Evolutionary conservation across 495 filamentous ascomycete species (phyloP).

Genomic region (Penicillium flavigenum): DNA sequence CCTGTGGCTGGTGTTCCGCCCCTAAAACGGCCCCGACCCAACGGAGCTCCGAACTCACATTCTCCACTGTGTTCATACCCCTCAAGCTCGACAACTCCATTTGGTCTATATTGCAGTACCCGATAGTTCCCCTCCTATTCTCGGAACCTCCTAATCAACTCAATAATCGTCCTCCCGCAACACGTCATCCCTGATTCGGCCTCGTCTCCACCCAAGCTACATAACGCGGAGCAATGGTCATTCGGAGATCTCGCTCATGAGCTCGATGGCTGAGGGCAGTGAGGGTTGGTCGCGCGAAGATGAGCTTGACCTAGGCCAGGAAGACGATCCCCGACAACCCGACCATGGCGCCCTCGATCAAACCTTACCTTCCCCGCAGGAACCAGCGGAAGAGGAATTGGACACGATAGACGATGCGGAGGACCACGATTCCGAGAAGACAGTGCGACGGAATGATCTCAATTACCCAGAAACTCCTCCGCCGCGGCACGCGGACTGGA

Average conservation of each 20-base stretch:
- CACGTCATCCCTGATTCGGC: constrained; percentile 15
- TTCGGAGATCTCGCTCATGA: constrained; percentile 47
- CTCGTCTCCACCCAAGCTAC: constrained; percentile 14
- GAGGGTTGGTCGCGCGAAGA: constrained; percentile 48
- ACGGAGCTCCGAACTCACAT: constrained; percentile 22
- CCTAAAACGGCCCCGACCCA: constrained; percentile 25
- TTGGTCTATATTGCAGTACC: constrained; percentile 1
- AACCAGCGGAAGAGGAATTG: constrained; percentile 31
- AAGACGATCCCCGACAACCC: constrained; percentile 28
- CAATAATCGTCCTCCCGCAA: neutral
- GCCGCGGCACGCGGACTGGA: constrained; percentile 23
- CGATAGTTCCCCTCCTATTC: neutral
- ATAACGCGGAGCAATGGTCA: constrained; percentile 44
- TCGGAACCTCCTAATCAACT: neutral
- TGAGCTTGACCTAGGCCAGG: constrained; percentile 48
- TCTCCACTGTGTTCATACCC: constrained; percentile 31
- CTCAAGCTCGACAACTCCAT: constrained; percentile 23
- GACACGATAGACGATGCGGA: constrained; percentile 28
- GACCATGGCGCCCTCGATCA: constrained; percentile 28
- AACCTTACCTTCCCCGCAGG: constrained; percentile 19
- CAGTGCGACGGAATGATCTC: constrained; percentile 14
- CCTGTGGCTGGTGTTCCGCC: constrained; percentile 22
- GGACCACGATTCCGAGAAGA: constrained; percentile 27
- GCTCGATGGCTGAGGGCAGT: constrained; percentile 51
- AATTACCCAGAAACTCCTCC: constrained; percentile 27